Evolutionary conservation across 768 basidiomycete species (phyloP), one percentile per base, ranked within the genome.

Genomic region (Collybiopsis luxurians): DNA sequence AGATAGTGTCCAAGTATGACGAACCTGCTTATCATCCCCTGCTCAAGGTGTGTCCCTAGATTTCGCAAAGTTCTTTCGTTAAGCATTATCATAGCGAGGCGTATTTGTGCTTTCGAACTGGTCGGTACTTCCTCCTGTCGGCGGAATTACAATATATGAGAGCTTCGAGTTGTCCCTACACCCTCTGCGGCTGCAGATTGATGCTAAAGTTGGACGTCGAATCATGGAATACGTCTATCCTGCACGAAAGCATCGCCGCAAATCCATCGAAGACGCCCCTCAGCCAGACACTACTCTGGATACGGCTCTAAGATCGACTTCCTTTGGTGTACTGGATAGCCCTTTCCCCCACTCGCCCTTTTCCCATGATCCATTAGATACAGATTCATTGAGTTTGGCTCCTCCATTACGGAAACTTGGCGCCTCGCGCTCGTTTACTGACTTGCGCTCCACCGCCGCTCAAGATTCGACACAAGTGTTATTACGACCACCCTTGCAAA

Each of bases 181-280:
- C 68, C 95, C 95, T 0, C 79, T 98, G 62, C 84, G 88, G 28
- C 78, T 97, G 6, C 91, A 93, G 61, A 79, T 98, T 48, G 95
- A 98, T 69, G 85, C 90, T 26, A 81, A 79, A 60, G 80, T 95
- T 27, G 94, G 92, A 9, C 79, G 80, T 19, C 79, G 84, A 55
- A 88, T 98, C 56, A 85, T 92, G 83, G 89, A 91, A 66, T 98
- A 98, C 67, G 74, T 97, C 28, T 95, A 91, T 86, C 87, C 89
- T 23, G 78, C 82, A 23, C 80, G 87, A 27, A 77, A 77, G 59
- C 69, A 77, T 23, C 71, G 78, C 30, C 60, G 66, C 4, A 68
- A 70, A 52, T 60, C 58, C 11, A 60, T 64, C 27, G 66, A 63
- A 46, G 53, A 63, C 40, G 48, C 51, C 28, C 43, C 49, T 15